phyloP scores from a whole-genome alignment of 164 flowering plant species.

The Dillenia turbinata region DNA sequence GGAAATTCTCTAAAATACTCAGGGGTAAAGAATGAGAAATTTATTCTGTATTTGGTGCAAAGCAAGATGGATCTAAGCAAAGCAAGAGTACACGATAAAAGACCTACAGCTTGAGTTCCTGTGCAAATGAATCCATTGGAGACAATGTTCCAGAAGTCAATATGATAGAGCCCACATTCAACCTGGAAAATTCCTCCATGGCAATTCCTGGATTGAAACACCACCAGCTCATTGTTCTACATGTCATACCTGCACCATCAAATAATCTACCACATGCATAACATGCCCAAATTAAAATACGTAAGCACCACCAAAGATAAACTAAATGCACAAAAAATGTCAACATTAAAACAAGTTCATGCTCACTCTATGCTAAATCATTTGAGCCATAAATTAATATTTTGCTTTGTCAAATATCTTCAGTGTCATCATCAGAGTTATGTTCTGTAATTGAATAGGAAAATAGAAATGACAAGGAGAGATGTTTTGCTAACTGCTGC shows the following conservation, averaged over 20 bases:
- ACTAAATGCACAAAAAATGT: too few relatives aligned
- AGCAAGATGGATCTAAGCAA: neutral
- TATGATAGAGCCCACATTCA: constrained; percentile 80
- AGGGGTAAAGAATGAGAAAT: constrained; percentile 1
- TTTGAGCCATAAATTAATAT: too few relatives aligned
- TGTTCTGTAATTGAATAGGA: too few relatives aligned
- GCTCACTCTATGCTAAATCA: too few relatives aligned
- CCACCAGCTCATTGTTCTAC: constrained; percentile 98
- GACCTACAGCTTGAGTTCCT: constrained; percentile 78
- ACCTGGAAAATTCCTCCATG: constrained; percentile 58
- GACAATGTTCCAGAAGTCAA: constrained; percentile 97
- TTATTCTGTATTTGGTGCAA: constrained; percentile 15
- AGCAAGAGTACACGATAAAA: neutral
- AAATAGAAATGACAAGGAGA: too few relatives aligned
- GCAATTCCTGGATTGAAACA: constrained; percentile 97
- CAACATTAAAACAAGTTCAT: too few relatives aligned
- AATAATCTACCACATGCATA: neutral
- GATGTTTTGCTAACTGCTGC: too few relatives aligned
- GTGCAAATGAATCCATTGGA: constrained; percentile 92
- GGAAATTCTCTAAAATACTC: constrained; percentile 64
- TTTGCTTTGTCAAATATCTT: too few relatives aligned
- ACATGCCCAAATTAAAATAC: neutral
- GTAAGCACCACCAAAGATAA: neutral
- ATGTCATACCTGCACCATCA: constrained; percentile 50
- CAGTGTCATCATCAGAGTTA: too few relatives aligned